phyloP scores from a whole-genome alignment of 2,329 filamentous ascomycete species.

The Cercospora citrullina region DNA sequence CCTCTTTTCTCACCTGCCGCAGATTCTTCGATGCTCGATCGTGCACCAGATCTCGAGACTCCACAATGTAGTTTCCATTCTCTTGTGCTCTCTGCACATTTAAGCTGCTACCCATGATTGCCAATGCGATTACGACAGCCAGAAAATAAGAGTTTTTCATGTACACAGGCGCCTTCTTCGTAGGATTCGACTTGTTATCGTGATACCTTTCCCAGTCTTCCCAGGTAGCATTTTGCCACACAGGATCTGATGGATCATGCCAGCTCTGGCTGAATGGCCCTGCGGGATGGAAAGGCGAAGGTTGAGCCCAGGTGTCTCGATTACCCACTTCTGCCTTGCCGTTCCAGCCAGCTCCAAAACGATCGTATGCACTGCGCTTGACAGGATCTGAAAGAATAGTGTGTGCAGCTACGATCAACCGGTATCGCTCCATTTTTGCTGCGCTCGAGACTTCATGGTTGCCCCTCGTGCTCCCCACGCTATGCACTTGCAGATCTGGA shows the following conservation, averaged over 20 bases:
- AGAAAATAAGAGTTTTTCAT: constrained; percentile 80
- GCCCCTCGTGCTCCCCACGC: constrained; percentile 43
- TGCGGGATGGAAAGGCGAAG: constrained; percentile 29
- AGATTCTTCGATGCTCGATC: constrained; percentile 65
- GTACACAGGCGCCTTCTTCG: constrained; percentile 55
- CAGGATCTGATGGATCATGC: constrained; percentile 47
- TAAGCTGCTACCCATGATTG: constrained; percentile 67
- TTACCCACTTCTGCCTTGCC: constrained; percentile 44
- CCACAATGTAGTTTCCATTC: constrained; percentile 62
- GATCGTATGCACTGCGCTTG: constrained; percentile 80
- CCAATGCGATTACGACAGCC: constrained; percentile 67
- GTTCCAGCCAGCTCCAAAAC: constrained; percentile 77
- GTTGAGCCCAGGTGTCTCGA: constrained; percentile 12
- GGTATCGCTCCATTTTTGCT: constrained; percentile 81
- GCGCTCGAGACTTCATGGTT: constrained; percentile 55
- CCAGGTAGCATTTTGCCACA: constrained; percentile 84
- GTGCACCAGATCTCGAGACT: constrained; percentile 65
- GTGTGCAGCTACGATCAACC: constrained; percentile 83
- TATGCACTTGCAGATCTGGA: constrained; percentile 64
- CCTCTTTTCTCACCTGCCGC: constrained; percentile 55
- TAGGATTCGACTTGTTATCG: constrained; percentile 45
- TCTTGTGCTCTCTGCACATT: constrained; percentile 70
- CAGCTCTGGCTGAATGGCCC: constrained; percentile 40
- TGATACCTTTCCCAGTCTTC: constrained; percentile 92
- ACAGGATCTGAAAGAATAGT: constrained; percentile 78